Percentiles rank a stretch among this genome's conserved stretches.
Conservation (phyloP, 768 basidiomycete species). For the Mycena pura region DNA sequence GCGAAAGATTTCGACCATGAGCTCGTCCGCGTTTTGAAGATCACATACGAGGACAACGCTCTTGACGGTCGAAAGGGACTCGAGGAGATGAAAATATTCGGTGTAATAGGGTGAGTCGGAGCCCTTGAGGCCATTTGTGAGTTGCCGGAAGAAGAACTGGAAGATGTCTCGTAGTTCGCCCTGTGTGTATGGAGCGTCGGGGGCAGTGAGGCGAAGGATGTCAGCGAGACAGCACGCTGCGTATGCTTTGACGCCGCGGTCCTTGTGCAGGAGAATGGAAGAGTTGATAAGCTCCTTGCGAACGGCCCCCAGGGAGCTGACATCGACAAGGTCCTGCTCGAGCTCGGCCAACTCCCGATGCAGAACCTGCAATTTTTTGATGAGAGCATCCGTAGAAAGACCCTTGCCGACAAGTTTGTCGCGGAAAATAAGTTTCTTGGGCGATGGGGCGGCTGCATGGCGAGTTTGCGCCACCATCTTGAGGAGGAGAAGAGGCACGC, state of each 20-base stretch:
- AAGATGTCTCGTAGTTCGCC: conserved; percentile 94
- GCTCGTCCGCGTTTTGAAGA: conserved; percentile 83
- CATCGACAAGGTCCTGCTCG: conserved; percentile 89
- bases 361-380: conserved; percentile 86
- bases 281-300: conserved; percentile 82
- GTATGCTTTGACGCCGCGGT: conserved; percentile 94
- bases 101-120: conserved; percentile 85
- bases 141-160: conserved; percentile 92
- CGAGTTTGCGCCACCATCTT: conserved; percentile 80
- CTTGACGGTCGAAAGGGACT: conserved; percentile 93
- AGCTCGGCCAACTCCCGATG: conserved; percentile 79
- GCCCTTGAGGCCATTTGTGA: conserved; percentile 74
- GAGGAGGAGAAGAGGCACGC: conserved; percentile 38
- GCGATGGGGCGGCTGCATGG: conserved; percentile 55
- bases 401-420: conserved; percentile 84
- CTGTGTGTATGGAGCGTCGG: conserved; percentile 94
- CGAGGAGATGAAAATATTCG: conserved; percentile 94
- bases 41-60: conserved; percentile 94
- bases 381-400: conserved; percentile 78
- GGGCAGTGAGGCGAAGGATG: conserved; percentile 91
- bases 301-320: conserved; percentile 67
- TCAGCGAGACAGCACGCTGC: conserved; percentile 95
- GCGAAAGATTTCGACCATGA: conserved; percentile 83
- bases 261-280: conserved; percentile 90
- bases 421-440: conserved; percentile 74